Evolutionary conservation across 352 stramenopile genomes (phyloP).

Genomic region (Phytopythium mirpurense): DNA sequence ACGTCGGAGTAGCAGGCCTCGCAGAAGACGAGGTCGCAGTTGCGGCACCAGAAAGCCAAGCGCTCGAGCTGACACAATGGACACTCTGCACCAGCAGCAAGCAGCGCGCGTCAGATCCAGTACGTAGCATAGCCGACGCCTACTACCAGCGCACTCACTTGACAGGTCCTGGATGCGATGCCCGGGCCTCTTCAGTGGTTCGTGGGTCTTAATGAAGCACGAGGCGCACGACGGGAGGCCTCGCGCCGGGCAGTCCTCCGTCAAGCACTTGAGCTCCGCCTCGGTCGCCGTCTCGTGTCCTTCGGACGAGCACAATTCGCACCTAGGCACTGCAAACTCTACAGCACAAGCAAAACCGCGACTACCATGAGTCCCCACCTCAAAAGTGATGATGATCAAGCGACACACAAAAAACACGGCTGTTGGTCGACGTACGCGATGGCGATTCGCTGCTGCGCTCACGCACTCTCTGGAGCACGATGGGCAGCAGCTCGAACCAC

Average conservation of each 20-base stretch:
- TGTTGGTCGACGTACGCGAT: background rate
- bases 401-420: constrained; percentile 5
- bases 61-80: constrained; percentile 47
- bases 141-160: constrained; percentile 25
- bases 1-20: constrained; percentile 36
- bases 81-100: constrained; percentile 32
- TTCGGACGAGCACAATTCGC: constrained; percentile 11
- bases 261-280: constrained; percentile 18
- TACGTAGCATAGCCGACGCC: too few relatives aligned
- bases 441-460: constrained; percentile 12
- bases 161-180: constrained; percentile 19
- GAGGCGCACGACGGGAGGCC: constrained; percentile 12
- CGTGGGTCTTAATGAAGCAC: constrained; percentile 17
- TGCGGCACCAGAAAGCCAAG: constrained; percentile 41
- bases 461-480: constrained; percentile 25
- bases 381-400: too few relatives aligned
- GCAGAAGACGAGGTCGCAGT: constrained; percentile 71
- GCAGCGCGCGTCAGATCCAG: background rate
- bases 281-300: constrained; percentile 5
- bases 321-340: constrained; percentile 25
- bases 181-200: constrained; percentile 8
- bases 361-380: background rate
- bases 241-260: constrained; percentile 13
- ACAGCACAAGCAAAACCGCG: background rate
- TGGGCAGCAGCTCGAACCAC: constrained; percentile 29